These are phyloP conservation scores for Quercus rubra DNA, from an alignment of 306 rosid genomes.

Conservation along the genomic window DNA sequence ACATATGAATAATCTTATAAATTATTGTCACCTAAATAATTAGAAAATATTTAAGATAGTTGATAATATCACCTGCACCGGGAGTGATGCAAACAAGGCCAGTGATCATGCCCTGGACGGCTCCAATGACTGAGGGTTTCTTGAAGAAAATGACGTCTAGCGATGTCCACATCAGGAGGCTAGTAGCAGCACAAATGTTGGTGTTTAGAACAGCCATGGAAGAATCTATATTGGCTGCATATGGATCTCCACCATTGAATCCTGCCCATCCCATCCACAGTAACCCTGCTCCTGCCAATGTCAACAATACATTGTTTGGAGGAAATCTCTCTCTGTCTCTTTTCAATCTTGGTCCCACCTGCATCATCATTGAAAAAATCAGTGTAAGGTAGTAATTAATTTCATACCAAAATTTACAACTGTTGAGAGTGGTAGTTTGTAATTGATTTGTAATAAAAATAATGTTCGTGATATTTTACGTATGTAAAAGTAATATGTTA, in stretches of 20 bases:
- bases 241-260: slow-evolving; percentile 81
- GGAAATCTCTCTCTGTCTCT: slow-evolving; percentile 69
- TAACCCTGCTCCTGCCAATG: slow-evolving; percentile 62
- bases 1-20: no score
- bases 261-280: slow-evolving; percentile 84
- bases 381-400: no score
- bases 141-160: slow-evolving; percentile 66
- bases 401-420: no score
- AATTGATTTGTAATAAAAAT: no score
- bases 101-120: slow-evolving; percentile 84
- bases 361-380: neutral
- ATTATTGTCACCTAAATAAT: no score
- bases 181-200: slow-evolving; percentile 72
- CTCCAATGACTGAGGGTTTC: slow-evolving; percentile 73
- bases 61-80: slow-evolving; percentile 43
- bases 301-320: slow-evolving; percentile 64
- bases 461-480: fast-evolving
- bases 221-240: slow-evolving; percentile 59
- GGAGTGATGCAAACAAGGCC: slow-evolving; percentile 84
- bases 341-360: slow-evolving; percentile 65
- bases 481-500: no score
- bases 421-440: no score
- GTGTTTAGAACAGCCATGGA: slow-evolving; percentile 76
- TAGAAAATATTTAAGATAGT: no score
- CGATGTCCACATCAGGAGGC: slow-evolving; percentile 65